These are phyloP conservation scores for Aspergillus eucalypticola DNA, from an alignment of 2,329 filamentous ascomycete genomes.

Conservation along the genomic window DNA sequence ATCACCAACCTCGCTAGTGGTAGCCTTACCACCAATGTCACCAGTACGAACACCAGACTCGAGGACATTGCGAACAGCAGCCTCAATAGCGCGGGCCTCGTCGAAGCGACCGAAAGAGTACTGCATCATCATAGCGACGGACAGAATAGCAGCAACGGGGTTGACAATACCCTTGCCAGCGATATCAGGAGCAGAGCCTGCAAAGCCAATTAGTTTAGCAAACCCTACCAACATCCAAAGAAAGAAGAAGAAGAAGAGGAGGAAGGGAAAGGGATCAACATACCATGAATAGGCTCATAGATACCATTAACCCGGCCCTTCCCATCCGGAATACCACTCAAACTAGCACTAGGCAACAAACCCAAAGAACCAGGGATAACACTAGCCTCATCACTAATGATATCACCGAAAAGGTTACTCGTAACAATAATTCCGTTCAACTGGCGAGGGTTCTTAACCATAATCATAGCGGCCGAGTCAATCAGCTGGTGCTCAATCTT, in stretches of 20 bases:
- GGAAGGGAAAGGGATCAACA: conserved; percentile 18
- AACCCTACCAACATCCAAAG: no score
- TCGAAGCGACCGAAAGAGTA: conserved; percentile 81
- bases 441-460: conserved; percentile 88
- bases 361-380: conserved; percentile 92
- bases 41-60: conserved; percentile 76
- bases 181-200: conserved; percentile 91
- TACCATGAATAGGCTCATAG: conserved; percentile 96
- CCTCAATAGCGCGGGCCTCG: conserved; percentile 77
- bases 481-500: conserved; percentile 87
- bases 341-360: conserved; percentile 80
- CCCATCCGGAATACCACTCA: conserved; percentile 83
- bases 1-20: conserved; percentile 79
- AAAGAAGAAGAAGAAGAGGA: no score
- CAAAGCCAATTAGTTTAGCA: no score
- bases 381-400: conserved; percentile 91
- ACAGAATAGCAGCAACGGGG: conserved; percentile 87
- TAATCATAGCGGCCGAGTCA: conserved; percentile 94
- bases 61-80: conserved; percentile 76
- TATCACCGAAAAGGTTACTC: conserved; percentile 93
- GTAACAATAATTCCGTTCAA: conserved; percentile 91
- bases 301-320: conserved; percentile 87
- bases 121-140: conserved; percentile 91
- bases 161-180: conserved; percentile 89
- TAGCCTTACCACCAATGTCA: conserved; percentile 77